These are phyloP conservation scores for Parathielavia appendiculata DNA, from an alignment of 495 filamentous ascomycete species.

Conservation along the genomic window DNA sequence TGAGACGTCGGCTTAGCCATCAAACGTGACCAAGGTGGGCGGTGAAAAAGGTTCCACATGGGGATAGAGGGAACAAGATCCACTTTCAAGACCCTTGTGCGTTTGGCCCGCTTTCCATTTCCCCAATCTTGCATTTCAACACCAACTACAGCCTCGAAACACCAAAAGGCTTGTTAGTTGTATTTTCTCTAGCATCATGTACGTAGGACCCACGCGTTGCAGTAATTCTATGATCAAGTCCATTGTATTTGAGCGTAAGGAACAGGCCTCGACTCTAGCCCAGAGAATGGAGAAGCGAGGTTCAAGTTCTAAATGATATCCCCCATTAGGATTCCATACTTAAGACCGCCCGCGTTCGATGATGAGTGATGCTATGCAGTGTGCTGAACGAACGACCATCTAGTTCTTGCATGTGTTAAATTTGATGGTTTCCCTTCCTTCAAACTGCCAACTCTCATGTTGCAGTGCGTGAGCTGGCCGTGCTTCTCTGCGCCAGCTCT, in stretches of 20 bases:
- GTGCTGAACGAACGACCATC: not conserved
- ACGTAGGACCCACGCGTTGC: not conserved
- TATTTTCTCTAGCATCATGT: not conserved
- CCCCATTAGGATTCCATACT: not conserved
- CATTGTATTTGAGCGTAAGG: too few species aligned
- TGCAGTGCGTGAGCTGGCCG: not conserved
- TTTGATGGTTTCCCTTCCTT: too few species aligned
- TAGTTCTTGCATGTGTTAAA: too few species aligned
- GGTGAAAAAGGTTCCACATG: conserved; percentile 11
- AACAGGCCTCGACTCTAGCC: too few species aligned
- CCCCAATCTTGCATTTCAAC: not conserved
- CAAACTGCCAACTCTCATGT: not conserved
- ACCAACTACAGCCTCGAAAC: too few species aligned
- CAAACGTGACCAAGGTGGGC: not conserved
- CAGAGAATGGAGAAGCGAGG: too few species aligned
- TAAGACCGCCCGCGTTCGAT: not conserved
- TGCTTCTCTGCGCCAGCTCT: not conserved
- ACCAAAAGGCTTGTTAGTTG: not conserved
- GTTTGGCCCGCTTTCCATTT: not conserved
- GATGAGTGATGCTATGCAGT: not conserved
- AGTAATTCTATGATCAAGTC: too few species aligned
- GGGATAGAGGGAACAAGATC: not conserved
- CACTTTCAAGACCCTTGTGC: not conserved
- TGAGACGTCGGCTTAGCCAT: too few species aligned
- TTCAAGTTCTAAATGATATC: too few species aligned